These are phyloP conservation scores for Tetratostichococcus sp. DNA, from an alignment of 139 green algal species.

Conservation along the genomic window DNA sequence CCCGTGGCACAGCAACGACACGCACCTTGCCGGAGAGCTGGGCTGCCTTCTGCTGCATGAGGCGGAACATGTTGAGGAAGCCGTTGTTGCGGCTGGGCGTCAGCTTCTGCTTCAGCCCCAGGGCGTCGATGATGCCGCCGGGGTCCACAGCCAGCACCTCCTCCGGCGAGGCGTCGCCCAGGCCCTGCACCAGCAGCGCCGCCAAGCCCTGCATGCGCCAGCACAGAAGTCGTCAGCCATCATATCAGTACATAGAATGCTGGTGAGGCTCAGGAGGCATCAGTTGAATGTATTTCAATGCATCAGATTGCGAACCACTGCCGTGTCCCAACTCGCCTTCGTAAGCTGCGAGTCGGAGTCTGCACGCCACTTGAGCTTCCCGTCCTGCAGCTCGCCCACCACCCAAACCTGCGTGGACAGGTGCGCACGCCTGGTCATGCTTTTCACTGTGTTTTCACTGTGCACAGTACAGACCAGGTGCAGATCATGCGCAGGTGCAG, in stretches of 20 bases:
- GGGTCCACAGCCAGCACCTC: constrained; percentile 57
- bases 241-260: too few relatives aligned
- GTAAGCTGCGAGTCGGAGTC: constrained; percentile 96
- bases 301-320: too few relatives aligned
- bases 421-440: neutral
- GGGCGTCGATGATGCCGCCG: constrained; percentile 77
- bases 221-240: neutral
- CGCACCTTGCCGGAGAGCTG: constrained; percentile 31
- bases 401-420: constrained; percentile 88
- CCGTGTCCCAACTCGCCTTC: constrained; percentile 50
- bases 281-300: too few relatives aligned
- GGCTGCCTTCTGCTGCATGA: constrained; percentile 84
- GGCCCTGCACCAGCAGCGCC: constrained; percentile 85
- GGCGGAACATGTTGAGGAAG: constrained; percentile 94
- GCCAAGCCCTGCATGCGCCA: constrained; percentile 66
- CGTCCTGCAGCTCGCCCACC: constrained; percentile 65
- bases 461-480: neutral
- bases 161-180: constrained; percentile 75
- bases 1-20: neutral
- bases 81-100: constrained; percentile 97
- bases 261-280: too few relatives aligned
- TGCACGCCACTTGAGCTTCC: constrained; percentile 82
- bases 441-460: neutral
- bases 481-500: too few relatives aligned
- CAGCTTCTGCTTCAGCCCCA: constrained; percentile 92